Percentiles rank a stretch among this genome's conserved stretches.
These are phyloP conservation scores for Colletotrichum lupini DNA, from an alignment of 2,329 filamentous ascomycete genomes.

Conservation along the genomic window DNA sequence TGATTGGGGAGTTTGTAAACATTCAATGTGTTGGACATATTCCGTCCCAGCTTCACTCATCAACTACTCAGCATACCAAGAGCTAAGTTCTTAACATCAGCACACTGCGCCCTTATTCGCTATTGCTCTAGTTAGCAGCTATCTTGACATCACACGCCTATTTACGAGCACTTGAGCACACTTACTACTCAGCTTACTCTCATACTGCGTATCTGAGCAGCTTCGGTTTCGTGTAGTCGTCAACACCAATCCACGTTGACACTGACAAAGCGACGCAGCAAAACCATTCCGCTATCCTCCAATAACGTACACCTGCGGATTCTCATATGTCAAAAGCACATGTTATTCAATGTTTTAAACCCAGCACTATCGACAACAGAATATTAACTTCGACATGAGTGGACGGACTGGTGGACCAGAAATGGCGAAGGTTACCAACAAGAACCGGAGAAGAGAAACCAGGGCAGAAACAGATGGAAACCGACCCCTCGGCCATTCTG, in stretches of 20 bases:
- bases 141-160: not conserved
- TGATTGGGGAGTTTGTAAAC: slow-evolving; percentile 21
- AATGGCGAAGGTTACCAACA: not conserved
- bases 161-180: not conserved
- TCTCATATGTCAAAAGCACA: no score
- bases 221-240: not conserved
- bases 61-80: not conserved
- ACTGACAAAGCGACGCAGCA: not conserved
- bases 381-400: not conserved
- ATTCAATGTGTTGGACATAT: not conserved
- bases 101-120: not conserved
- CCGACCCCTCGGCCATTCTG: not conserved
- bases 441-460: not conserved
- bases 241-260: not conserved
- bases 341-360: not conserved
- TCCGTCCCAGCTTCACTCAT: not conserved
- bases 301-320: not conserved
- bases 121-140: not conserved
- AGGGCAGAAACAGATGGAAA: not conserved
- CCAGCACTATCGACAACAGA: not conserved
- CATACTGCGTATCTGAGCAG: not conserved
- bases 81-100: not conserved
- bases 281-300: not conserved
- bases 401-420: not conserved
- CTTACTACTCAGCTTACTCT: not conserved